Base-by-base conservation (phyloP, 805 yeast genomes). In the Kregervanrija fluxuum region DNA sequence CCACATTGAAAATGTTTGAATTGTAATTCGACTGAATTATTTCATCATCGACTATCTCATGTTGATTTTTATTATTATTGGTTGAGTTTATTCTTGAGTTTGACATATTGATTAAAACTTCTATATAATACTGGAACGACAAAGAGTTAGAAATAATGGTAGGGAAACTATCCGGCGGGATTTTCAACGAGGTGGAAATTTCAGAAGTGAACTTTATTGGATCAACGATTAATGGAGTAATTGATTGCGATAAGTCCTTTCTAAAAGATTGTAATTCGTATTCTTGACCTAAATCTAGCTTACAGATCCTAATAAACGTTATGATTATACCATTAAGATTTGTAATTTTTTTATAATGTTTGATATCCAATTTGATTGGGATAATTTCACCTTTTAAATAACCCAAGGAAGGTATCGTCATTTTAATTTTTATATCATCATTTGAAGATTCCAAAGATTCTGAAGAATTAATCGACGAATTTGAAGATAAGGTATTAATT, bases 121-220 rank as follows among this genome's bases (percentile, higher is more conserved):
- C 97, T 12, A 89, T 67, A 57, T 83, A 85, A 59, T 90, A 89
- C 57, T 85, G 91, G 61, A 89, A 89, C 3, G 88, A 73, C 8
- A 88, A 87, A 40, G 82, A 65, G 2, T 78, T 79, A 42, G 85
- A 76, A 13, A 77, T 71, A 11, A 87, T 85, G 0, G 95, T 85
- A 1, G 96, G 95, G 58, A 89, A 87, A 0, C 85, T 80, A 54
- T 89, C 96, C 0, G 84, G 77, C 0, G 97, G 96, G 0, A 89
- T 80, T 49, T 80, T 70, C 15, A 89, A 62, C 35, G 77, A 74
- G 0, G 90, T 77, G 31, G 75, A 76, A 9, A 82, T 69, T 32
- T 76, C 80, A 35, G 80, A 71, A 13, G 70, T 63, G 35, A 79
- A 66, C 1, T 83, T 73, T 11, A 57, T 66, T 1, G 90, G 87